Evolutionary conservation across 176 grass and related monocot genomes (phyloP), one percentile per base, ranked within the genome.

Genomic region (Carex kokanica): DNA sequence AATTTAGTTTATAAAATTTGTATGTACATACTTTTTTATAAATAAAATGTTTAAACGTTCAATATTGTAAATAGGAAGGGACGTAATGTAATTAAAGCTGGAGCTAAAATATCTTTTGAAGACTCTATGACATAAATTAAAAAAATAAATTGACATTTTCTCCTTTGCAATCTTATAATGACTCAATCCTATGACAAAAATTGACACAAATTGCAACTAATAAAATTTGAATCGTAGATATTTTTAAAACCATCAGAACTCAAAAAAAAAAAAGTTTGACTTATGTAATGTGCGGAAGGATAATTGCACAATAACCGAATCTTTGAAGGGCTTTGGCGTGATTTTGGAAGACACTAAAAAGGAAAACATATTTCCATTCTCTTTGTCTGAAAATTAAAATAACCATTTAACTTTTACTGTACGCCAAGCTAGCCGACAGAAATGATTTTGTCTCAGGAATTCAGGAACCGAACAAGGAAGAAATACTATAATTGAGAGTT

Each of bases 371-470:
- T n/a, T n/a, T 32, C 23, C 12, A 41, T 18, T 49, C 32, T 25
- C 14, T 27, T 67, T 34, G 45, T 68, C 23, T 41, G 5, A 38
- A 38, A 5, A 38, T 38, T 38, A 40, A 41, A 74, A 75, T 47
- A 25, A 21, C 13, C 4, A 63, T 60, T 53, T 47, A 45, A 82
- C 80, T 67, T 61, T 49, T 47, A 62, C 45, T 23, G 43, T 66
- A 82, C 80, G 80, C 61, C 40, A 82, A 21, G 73, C 40, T 11
- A 82, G 1, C 60, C 80, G 20, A 66, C 60, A 67, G 23, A 82
- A 29, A 82, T 82, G 16, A 82, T 82, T 38, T 38, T 80, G 52
- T 80, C 16, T 80, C 78, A 43, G 18, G 38, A 18, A 25, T 18
- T 6, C 34, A 17, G 36, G 31, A 57, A 81, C 78, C 15, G 16